A percentile compares a stretch with the other conserved stretches of the same genome.
Evolutionary conservation across 441 rosid species (phyloP).

Genomic region (Melastoma candidum): DNA sequence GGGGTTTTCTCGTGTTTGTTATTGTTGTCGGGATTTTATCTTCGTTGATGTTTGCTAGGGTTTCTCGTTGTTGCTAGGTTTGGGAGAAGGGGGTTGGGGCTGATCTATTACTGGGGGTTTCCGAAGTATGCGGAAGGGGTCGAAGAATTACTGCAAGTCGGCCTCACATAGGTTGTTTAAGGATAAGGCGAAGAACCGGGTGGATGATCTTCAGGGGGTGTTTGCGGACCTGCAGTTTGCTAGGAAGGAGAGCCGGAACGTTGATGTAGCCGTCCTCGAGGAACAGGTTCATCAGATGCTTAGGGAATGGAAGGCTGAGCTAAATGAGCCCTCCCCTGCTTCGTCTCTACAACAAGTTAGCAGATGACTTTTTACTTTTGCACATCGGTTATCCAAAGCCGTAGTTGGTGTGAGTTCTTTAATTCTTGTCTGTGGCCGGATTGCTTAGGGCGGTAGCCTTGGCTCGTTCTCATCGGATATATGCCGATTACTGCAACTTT

Average conservation of each 20-base stretch:
- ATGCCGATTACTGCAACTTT: constrained; percentile 80
- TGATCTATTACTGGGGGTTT: too few relatives aligned
- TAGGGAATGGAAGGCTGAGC: constrained; percentile 97
- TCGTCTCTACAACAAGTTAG: constrained; percentile 94
- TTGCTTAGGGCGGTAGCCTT: constrained; percentile 70
- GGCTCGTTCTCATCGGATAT: constrained; percentile 90
- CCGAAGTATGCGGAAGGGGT: constrained; percentile 46
- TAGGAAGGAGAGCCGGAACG: constrained; percentile 69
- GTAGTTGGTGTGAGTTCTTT: background rate
- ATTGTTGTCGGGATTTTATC: too few relatives aligned
- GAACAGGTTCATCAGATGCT: constrained; percentile 99
- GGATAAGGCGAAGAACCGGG: constrained; percentile 94
- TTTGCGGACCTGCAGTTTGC: constrained; percentile 88
- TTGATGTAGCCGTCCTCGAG: constrained; percentile 74
- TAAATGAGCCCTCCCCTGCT: constrained; percentile 96
- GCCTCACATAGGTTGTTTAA: constrained; percentile 90
- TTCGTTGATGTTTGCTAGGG: too few relatives aligned
- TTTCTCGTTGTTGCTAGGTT: too few relatives aligned
- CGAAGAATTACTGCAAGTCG: constrained; percentile 76
- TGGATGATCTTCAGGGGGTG: constrained; percentile 94
- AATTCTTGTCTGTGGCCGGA: constrained; percentile 12
- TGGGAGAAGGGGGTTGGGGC: too few relatives aligned
- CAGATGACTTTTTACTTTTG: background rate
- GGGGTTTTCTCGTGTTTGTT: too few relatives aligned
- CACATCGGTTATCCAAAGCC: too few relatives aligned